Base-by-base conservation (phyloP, 495 filamentous ascomycete species). In the Glutinoglossum americanum region DNA sequence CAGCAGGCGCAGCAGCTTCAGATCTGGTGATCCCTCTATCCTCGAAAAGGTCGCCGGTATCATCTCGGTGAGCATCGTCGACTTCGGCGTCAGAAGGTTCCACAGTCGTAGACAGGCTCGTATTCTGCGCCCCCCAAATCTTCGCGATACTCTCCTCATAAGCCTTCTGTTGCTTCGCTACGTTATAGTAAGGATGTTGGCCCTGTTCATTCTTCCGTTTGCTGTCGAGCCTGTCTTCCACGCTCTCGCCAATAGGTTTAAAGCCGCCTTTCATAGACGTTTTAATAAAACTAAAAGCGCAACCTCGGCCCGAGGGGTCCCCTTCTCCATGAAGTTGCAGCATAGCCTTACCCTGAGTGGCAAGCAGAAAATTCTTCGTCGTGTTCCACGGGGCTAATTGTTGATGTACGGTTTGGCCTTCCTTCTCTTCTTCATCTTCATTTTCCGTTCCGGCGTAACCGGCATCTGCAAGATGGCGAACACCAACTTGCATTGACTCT, bases 211-310 rank as follows among this genome's bases (percentile, higher is more conserved):
- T 93, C 57, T 83, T 75, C 61, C 85, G 79, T 60, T 84, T 77
- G n/a, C 80, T 81, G 57, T 86, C 84, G 41, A 94, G 79, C 59
- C 87, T 93, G 53, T 93, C 87, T 41, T 84, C 77, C 1, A 87
- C 84, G 62, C 87, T 90, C 63, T 95, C 87, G 10, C 90, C 85
- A 58, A 87, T 75, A 32, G 88, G 84, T 63, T 93, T 86, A 70
- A 92, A 99, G 1, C 92, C 92, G 51, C 92, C 92, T 68, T 99
- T 99, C 92, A 99, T 99, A 13, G 86, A 93, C 0, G 87, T 95
- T 63, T 89, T 85, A 62, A 99, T 83, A 67, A 96, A 94, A 66
- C 83, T 95, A 72, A 96, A 90, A 1, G 86, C 92, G 57, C 94
- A 81, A 1, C 92, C 92, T 62, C 87, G 84, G 11, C 89, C 87